These are phyloP conservation scores for Lactarius deliciosus DNA, from an alignment of 768 basidiomycete genomes.

Conservation along the genomic window DNA sequence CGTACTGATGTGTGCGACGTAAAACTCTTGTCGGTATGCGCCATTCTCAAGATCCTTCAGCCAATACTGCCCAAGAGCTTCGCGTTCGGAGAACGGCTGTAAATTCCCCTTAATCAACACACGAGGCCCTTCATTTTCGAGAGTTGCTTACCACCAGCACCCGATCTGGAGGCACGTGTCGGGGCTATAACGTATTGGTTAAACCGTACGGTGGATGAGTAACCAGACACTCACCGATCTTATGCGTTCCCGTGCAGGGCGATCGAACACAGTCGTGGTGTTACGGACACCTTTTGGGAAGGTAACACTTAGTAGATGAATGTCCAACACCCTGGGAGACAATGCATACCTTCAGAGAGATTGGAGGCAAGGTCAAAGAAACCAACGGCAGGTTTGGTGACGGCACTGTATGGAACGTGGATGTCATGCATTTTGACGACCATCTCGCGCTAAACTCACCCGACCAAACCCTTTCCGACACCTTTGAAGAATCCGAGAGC, in stretches of 20 bases:
- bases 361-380: conserved; percentile 96
- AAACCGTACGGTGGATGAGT: conserved; percentile 3
- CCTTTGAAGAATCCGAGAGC: conserved; percentile 98
- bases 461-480: conserved; percentile 93
- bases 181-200: conserved; percentile 51
- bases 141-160: conserved; percentile 68
- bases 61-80: conserved; percentile 95
- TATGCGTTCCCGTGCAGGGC: conserved; percentile 81
- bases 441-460: conserved; percentile 47
- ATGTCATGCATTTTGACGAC: background rate
- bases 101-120: conserved; percentile 1
- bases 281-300: conserved; percentile 79
- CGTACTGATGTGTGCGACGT: conserved; percentile 89
- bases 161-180: conserved; percentile 83
- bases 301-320: background rate
- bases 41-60: conserved; percentile 93
- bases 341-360: conserved; percentile 74
- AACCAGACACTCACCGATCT: conserved; percentile 55
- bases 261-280: conserved; percentile 97
- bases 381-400: conserved; percentile 96
- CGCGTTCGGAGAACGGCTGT: conserved; percentile 85
- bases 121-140: background rate
- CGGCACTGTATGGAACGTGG: conserved; percentile 52
- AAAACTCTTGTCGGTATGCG: conserved; percentile 75
- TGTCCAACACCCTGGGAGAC: conserved; percentile 11